phyloP scores from a whole-genome alignment of 2,329 filamentous ascomycete genomes.

The Triangularia verruculosa region DNA sequence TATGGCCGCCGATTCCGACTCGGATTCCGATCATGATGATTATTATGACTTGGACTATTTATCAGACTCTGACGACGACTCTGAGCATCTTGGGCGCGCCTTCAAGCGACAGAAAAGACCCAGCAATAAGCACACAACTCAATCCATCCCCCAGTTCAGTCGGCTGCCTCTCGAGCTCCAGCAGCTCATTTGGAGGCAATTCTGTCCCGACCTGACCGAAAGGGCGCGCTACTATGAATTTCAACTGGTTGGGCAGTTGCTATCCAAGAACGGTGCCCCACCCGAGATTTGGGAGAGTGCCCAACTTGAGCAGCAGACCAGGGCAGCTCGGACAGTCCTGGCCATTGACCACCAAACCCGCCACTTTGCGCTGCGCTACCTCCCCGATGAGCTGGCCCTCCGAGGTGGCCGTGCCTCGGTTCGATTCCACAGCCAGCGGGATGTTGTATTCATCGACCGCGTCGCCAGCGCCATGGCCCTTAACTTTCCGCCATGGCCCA shows the following conservation, averaged over 20 bases:
- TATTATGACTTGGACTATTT: not conserved
- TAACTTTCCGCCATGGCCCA: not conserved
- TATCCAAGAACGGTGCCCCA: not conserved
- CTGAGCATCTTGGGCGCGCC: not conserved
- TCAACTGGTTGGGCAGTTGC: not conserved
- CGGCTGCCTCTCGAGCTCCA: constrained; percentile 37
- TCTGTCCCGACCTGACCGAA: constrained; percentile 33
- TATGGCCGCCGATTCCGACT: not conserved
- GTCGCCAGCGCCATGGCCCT: not conserved
- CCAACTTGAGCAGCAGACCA: constrained; percentile 31
- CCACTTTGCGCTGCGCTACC: constrained; percentile 29
- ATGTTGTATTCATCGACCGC: constrained; percentile 28
- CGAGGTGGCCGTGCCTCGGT: constrained; percentile 18
- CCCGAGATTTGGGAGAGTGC: constrained; percentile 17
- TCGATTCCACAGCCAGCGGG: constrained; percentile 31
- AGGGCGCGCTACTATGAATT: constrained; percentile 30
- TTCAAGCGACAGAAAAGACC: not conserved
- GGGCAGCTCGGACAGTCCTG: constrained; percentile 32
- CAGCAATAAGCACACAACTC: not conserved
- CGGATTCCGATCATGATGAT: not conserved
- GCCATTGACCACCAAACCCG: constrained; percentile 34
- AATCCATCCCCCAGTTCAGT: constrained; percentile 35
- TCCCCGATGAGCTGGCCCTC: constrained; percentile 33
- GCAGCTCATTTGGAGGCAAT: constrained; percentile 34
- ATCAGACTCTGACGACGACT: not conserved